Conservation (phyloP, 257 asterid genomes). For the Haberlea rhodopensis region DNA sequence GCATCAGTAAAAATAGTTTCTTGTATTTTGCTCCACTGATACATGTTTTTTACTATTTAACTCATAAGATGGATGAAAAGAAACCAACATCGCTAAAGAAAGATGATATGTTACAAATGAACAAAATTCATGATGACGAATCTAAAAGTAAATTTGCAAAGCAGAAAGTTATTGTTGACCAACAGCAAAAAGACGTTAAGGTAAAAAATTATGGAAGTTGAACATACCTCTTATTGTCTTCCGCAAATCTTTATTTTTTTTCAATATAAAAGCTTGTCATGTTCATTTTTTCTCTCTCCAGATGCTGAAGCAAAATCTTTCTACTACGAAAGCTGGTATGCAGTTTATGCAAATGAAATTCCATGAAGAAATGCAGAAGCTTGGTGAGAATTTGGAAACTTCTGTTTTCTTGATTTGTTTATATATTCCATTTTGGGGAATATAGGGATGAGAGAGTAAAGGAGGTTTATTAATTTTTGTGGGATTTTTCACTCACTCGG, state of each 20-base stretch:
- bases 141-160: slow-evolving; percentile 43
- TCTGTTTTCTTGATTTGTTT: slow-evolving; percentile 12
- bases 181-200: slow-evolving; percentile 70
- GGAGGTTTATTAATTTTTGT: background rate
- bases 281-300: slow-evolving; percentile 30
- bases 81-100: slow-evolving; percentile 28
- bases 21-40: slow-evolving; percentile 22
- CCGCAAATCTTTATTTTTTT: slow-evolving; percentile 9
- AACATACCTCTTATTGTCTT: slow-evolving; percentile 12
- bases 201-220: slow-evolving; percentile 33
- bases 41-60: slow-evolving; percentile 12
- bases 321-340: slow-evolving; percentile 81
- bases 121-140: slow-evolving; percentile 40
- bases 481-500: background rate
- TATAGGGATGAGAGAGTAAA: background rate
- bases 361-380: slow-evolving; percentile 73
- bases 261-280: slow-evolving; percentile 13
- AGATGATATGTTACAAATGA: slow-evolving; percentile 39
- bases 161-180: slow-evolving; percentile 61
- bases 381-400: slow-evolving; percentile 47
- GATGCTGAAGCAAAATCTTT: slow-evolving; percentile 78
- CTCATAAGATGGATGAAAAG: slow-evolving; percentile 43
- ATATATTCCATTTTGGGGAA: background rate
- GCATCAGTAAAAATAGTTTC: background rate
- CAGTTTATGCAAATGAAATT: slow-evolving; percentile 89